These are phyloP conservation scores for Vitis hybrid DNA, from an alignment of 177 flowering plant species.

Conservation along the genomic window DNA sequence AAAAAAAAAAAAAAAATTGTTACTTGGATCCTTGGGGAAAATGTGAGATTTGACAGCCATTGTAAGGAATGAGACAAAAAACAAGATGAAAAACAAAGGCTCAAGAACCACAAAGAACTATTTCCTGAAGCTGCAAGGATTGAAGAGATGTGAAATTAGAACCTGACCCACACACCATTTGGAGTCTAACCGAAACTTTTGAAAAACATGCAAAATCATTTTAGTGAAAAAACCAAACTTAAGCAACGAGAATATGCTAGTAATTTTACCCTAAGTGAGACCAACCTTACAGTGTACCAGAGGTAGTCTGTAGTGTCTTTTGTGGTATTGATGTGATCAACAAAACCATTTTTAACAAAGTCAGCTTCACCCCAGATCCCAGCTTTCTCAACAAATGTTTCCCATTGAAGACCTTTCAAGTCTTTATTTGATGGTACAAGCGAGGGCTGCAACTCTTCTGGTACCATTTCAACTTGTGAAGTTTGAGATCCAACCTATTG, in stretches of 20 bases:
- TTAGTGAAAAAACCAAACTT: neutral
- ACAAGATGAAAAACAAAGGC: too few relatives aligned
- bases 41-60: too few relatives aligned
- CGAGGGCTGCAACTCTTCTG: slow-evolving; percentile 54
- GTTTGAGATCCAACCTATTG: slow-evolving; percentile 73
- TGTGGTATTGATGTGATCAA: slow-evolving; percentile 91
- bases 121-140: too few relatives aligned
- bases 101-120: too few relatives aligned
- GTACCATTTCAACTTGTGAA: slow-evolving; percentile 73
- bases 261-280: slow-evolving; percentile 5
- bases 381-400: slow-evolving; percentile 69
- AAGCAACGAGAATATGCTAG: neutral
- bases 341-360: slow-evolving; percentile 61
- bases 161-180: neutral
- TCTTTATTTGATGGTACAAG: slow-evolving; percentile 27
- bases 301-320: slow-evolving; percentile 94
- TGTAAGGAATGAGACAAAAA: too few relatives aligned
- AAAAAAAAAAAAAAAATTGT: too few relatives aligned
- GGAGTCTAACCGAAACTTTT: neutral
- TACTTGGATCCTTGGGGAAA: too few relatives aligned
- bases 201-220: neutral
- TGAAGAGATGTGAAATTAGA: too few relatives aligned
- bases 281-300: slow-evolving; percentile 93
- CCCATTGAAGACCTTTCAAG: slow-evolving; percentile 59
- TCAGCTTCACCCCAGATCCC: slow-evolving; percentile 85